Percentiles rank a stretch among this genome's conserved stretches.
Evolutionary conservation across 169 alveolate genomes (phyloP).

Genomic region (Plasmodium yoelii): DNA sequence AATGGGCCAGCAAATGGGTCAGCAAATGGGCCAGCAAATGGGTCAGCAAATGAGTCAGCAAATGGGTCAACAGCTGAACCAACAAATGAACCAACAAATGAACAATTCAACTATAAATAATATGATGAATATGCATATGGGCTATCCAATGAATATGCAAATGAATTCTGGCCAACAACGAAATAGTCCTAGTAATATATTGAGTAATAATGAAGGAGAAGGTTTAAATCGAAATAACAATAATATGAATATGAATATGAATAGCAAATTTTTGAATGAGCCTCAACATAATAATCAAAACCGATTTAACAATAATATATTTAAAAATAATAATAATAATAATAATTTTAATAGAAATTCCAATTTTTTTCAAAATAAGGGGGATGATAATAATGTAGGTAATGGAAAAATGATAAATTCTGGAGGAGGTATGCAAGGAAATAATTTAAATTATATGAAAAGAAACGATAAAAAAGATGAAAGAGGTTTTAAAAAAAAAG

Average conservation of each 20-base stretch:
- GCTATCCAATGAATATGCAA: not conserved
- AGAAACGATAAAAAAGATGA: slow-evolving; percentile 68
- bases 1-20: slow-evolving; percentile 4
- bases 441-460: slow-evolving; percentile 22
- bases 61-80: not conserved
- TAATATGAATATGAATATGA: not conserved
- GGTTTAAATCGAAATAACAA: not conserved
- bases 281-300: not conserved
- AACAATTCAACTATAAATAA: not conserved
- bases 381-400: slow-evolving; percentile 6
- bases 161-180: not conserved
- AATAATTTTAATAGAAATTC: slow-evolving; percentile 31
- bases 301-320: slow-evolving; percentile 6
- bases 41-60: not conserved
- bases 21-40: not conserved
- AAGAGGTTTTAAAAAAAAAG: slow-evolving; percentile 31
- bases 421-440: slow-evolving; percentile 18
- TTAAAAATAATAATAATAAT: slow-evolving; percentile 2
- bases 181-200: not conserved
- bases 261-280: too few relatives aligned
- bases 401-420: slow-evolving; percentile 10
- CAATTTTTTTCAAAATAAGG: not conserved
- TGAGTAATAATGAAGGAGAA: not conserved
- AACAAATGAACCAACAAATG: slow-evolving; percentile 17
- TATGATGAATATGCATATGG: not conserved